These are phyloP conservation scores for Mucor mucedo DNA, from an alignment of 371 early-diverging fungal species.

Conservation along the genomic window DNA sequence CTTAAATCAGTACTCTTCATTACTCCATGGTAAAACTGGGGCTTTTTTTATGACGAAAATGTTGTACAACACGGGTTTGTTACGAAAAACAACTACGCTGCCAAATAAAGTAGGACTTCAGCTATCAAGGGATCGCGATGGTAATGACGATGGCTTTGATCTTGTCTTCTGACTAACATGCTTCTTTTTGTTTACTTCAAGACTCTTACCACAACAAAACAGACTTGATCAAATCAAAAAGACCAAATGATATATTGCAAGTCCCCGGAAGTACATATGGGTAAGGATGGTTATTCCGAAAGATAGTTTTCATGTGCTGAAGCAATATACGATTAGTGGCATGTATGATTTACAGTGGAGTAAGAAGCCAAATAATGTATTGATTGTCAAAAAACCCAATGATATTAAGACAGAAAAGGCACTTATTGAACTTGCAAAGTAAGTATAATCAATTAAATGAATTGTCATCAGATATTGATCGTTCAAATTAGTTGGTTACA, in stretches of 20 bases:
- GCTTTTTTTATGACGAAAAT: neutral
- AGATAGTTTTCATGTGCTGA: too few relatives aligned
- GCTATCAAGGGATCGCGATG: constrained; percentile 17
- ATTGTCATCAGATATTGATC: neutral
- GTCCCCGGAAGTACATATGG: constrained; percentile 67
- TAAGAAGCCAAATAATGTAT: constrained; percentile 70
- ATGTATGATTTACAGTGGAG: constrained; percentile 67
- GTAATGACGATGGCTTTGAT: neutral
- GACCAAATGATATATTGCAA: constrained; percentile 54
- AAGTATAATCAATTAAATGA: constrained; percentile 16
- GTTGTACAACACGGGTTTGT: constrained; percentile 18
- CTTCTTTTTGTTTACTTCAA: neutral
- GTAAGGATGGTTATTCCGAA: constrained; percentile 29
- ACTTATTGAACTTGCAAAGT: constrained; percentile 68
- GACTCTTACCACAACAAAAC: constrained; percentile 21
- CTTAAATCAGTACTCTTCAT: neutral
- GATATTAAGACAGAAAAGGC: constrained; percentile 72
- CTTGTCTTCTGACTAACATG: neutral
- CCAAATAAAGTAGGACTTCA: constrained; percentile 27
- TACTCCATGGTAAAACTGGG: neutral
- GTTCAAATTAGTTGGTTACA: constrained; percentile 64
- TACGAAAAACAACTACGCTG: constrained; percentile 15
- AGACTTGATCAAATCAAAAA: constrained; percentile 25
- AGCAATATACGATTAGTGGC: constrained; percentile 35
- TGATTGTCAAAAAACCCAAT: constrained; percentile 81